Percentiles rank a stretch among this genome's conserved stretches.
These are phyloP conservation scores for Mrakiaceae sp. DNA, from an alignment of 1,284 basidiomycete species.

Conservation along the genomic window DNA sequence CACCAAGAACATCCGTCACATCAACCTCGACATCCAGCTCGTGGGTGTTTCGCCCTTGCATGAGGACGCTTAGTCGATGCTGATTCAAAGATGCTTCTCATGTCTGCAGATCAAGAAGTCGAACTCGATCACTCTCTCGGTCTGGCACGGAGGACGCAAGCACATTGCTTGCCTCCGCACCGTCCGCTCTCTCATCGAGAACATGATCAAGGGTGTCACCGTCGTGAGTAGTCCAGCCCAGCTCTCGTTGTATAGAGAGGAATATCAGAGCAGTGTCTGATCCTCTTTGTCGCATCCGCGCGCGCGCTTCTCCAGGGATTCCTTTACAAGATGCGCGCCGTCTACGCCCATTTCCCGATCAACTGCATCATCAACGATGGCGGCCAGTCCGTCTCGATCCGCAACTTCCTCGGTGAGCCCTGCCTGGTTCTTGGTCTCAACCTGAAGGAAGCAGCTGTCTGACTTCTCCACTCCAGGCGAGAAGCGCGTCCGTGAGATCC, in stretches of 20 bases:
- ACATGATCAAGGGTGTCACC: conserved; percentile 96
- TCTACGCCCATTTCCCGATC: conserved; percentile 99
- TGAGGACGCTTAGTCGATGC: background rate
- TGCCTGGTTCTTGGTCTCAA: background rate
- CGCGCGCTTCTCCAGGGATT: conserved; percentile 57
- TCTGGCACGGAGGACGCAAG: conserved; percentile 98
- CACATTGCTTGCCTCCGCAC: conserved; percentile 97
- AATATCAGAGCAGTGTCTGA: background rate
- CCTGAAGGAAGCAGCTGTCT: too few relatives aligned
- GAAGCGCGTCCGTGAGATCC: conserved; percentile 81
- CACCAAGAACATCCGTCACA: conserved; percentile 83
- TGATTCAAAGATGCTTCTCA: background rate
- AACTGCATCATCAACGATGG: conserved; percentile 90
- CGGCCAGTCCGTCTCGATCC: conserved; percentile 77
- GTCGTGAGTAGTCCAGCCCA: conserved; percentile 45
- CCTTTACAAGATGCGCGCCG: conserved; percentile 98
- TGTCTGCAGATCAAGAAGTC: conserved; percentile 35
- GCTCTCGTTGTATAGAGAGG: background rate
- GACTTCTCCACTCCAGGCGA: conserved; percentile 25
- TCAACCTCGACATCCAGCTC: conserved; percentile 91
- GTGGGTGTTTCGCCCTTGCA: conserved; percentile 37
- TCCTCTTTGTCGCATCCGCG: background rate
- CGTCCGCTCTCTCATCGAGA: conserved; percentile 85
- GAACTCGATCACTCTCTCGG: conserved; percentile 76
- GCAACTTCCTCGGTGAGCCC: conserved; percentile 89